Base-by-base conservation (phyloP, 164 flowering plant species). In the Magnolia kwangsiensis region DNA sequence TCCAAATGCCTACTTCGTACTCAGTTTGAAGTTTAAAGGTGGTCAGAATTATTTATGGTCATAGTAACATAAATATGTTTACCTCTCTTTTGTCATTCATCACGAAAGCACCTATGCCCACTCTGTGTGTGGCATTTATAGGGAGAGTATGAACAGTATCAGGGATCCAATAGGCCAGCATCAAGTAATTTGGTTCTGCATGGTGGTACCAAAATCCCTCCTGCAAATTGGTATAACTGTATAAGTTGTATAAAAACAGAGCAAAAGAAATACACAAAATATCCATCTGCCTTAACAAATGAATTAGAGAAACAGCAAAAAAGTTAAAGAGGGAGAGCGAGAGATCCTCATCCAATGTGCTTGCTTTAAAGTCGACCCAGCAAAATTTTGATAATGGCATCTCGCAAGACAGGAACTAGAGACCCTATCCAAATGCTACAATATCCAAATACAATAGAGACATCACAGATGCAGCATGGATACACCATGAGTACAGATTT, bases 101-200 rank as follows among this genome's bases (percentile, higher is more conserved):
- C 72, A 88, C 81, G 74, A 86, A 76, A 51, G 88, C 88, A 76
- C 88, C 88, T 72, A 88, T 72, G 21, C 83, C 81, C 55, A 86
- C 87, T 51, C 84, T 80, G 80, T 86, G 90, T 72, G 90, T 67
- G 73, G 88, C 90, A 83, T 86, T 87, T 21, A 74, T 78, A 66
- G 90, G 90, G 49, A 87, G 74, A 8, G 83, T 84, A 77, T 78
- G 67, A 2, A 23, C 74, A 50, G 82, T 82, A 72, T 83, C 83
- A 71, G 90, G 86, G 74, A 87, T 83, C 90, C 90, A 87, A 71
- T 82, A 74, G 27, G 79, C 88, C 8, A 87, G 87, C 90, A 87
- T 85, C 72, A 87, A 63, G 75, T 87, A 84, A 24, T 71, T 76
- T 75, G 87, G 85, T 69, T 85, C 88, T 5, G 89, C 87, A 81